phyloP scores from a whole-genome alignment of 345 rosid genomes.

The Arabis alpina region DNA sequence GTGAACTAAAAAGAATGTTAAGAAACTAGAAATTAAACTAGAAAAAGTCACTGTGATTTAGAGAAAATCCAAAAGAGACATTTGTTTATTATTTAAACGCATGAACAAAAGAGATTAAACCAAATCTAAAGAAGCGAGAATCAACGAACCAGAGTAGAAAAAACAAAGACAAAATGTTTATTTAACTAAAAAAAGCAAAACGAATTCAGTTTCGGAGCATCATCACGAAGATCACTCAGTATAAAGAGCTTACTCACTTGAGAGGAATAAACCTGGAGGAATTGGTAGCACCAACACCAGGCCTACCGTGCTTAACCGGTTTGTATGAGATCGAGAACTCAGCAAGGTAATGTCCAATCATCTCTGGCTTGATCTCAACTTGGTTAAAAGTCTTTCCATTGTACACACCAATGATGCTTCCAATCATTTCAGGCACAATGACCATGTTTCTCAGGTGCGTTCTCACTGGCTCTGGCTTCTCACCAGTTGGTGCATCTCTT shows the following conservation, averaged over 20 bases:
- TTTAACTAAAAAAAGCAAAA: background rate
- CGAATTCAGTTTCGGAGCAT: background rate
- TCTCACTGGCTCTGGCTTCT: constrained; percentile 74
- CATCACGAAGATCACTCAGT: background rate
- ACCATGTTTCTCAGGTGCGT: constrained; percentile 73
- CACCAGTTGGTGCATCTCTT: constrained; percentile 67
- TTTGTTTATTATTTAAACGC: background rate
- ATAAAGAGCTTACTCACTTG: constrained; percentile 44
- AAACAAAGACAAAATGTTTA: background rate
- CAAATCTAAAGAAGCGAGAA: background rate
- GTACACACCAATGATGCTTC: constrained; percentile 32
- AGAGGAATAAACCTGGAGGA: constrained; percentile 84
- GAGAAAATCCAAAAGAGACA: too few species aligned
- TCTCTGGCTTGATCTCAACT: constrained; percentile 28
- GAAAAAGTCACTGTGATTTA: too few species aligned
- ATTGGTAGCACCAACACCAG: constrained; percentile 79
- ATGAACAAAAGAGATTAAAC: constrained; percentile 22
- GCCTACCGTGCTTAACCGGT: constrained; percentile 78
- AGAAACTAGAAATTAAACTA: too few species aligned
- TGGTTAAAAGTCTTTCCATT: constrained; percentile 34
- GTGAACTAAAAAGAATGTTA: too few species aligned
- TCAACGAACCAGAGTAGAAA: constrained; percentile 30
- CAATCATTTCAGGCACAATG: constrained; percentile 59
- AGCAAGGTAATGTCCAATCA: constrained; percentile 42
- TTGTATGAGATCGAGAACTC: constrained; percentile 63